Base-by-base conservation (phyloP, 192 early-diverging fungal genomes). In the Pilobolus umbonatus region DNA sequence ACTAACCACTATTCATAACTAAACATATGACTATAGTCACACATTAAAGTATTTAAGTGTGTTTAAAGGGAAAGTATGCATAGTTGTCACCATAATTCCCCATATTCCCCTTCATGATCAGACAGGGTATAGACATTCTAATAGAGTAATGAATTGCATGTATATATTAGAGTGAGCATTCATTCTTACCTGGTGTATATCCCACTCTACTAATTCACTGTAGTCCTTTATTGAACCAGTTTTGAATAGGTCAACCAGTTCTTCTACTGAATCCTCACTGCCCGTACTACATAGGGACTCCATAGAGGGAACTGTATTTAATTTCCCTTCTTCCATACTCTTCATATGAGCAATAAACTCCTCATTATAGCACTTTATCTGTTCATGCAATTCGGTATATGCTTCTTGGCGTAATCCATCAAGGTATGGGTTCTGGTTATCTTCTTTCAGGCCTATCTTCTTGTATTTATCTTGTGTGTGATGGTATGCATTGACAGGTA, bases 91-190 rank as follows among this genome's bases (percentile, higher is more conserved):
- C 32, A 54, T 11, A 54, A 24, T 11, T 54, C 19, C 10, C 52
- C 52, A 54, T 54, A 39, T 36, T 39, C 52, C 5, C 52, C 52
- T 54, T 54, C 34, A 39, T 29, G 12, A 10, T 54, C 52, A 17
- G 15, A 38, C 26, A 15, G 12, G 8, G 17, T n/a, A 17, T 5
- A 19, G n/a, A 35, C 34, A 12, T 54, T 54, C 52, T 54, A 14
- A 22, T 21, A 21, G 15, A 44, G 43, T 8, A 40, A 11, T 17
- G 19, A 42, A 3, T 17, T 3, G 14, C 12, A 42, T 49, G n/a
- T n/a, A 49, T 49, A 28, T 47, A 11, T 44, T 47, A 25, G 14
- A 43, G 40, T 43, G 40, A 17, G 2, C 9, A 42, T 42, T 12
- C 10, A 49, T n/a, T 6, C 47, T 29, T 49, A 49, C 47, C 22